Base-by-base conservation (phyloP, 2,329 filamentous ascomycete genomes). In the Phialocephala subalpina region DNA sequence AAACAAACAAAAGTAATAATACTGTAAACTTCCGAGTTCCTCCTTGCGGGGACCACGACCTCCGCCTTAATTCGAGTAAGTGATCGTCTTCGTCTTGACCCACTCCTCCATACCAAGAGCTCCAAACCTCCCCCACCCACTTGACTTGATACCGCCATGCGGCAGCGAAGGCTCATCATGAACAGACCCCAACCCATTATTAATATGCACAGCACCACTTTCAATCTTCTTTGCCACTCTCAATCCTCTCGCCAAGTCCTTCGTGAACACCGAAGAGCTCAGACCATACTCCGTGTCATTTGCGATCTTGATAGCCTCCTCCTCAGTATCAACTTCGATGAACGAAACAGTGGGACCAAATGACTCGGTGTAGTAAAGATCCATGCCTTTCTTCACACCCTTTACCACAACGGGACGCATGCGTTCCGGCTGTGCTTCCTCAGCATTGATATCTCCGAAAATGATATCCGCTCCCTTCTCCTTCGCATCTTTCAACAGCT, bases 241-340 rank as follows among this genome's bases (percentile, higher is more conserved):
- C 16, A 72, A 60, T 0, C 58, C 68, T 18, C 56, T 65, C 6
- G 56, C 29, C 18, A 95, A 78, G 74, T 92, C 88, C 69, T 85
- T 40, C 1, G 89, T 91, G 70, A 91, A 91, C 1, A 92, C 77
- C 0, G 88, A 85, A 61, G 88, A 85, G 68, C 87, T 87, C 63
- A 91, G 84, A 3, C 89, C 89, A 72, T 89, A 90, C 36, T 88
- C 85, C 0, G 87, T 89, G 68, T 90, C 86, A 69, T 91, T 91
- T 1, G 87, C 87, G 33, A 90, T 77, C 40, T 80, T 78, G 8
- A 90, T 75, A 0, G 86, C 88, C 59, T 89, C 85, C 11, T 89
- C 86, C 5, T 86, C 84, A n/a, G 73, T 73, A 0, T 84, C 80
- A 22, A 89, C 82, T 1, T 83, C 79, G 7, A 86, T 82, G 22